Conservation (phyloP, 2,329 filamentous ascomycete genomes). For the Exophiala mesophila region DNA sequence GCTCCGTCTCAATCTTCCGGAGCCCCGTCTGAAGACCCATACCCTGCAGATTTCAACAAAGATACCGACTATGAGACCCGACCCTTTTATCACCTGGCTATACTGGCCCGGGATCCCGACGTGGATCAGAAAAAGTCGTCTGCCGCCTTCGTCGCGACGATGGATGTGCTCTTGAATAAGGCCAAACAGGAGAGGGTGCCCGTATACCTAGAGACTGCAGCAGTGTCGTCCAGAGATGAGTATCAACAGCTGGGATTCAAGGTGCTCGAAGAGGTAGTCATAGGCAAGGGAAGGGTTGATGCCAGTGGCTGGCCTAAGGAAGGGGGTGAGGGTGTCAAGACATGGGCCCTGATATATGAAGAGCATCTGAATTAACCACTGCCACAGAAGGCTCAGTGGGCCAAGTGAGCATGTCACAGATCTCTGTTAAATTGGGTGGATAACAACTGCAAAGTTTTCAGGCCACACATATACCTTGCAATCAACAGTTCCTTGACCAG, state of each 20-base stretch:
- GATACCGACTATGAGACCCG: constrained; percentile 25
- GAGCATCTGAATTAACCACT: constrained; percentile 19
- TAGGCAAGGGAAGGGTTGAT: constrained; percentile 23
- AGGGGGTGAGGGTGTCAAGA: constrained; percentile 23
- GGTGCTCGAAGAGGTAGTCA: constrained; percentile 23
- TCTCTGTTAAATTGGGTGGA: background rate
- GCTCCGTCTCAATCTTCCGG: constrained; percentile 25
- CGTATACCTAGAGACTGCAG: constrained; percentile 23
- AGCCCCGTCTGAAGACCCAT: constrained; percentile 25
- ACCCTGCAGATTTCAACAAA: constrained; percentile 27
- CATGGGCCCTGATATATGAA: constrained; percentile 26
- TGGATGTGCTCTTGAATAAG: constrained; percentile 21
- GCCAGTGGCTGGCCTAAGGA: constrained; percentile 21
- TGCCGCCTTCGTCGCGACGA: constrained; percentile 17
- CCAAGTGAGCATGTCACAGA: too few relatives aligned
- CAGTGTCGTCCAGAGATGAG: constrained; percentile 17
- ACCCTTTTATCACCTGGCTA: constrained; percentile 24
- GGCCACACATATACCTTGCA: background rate
- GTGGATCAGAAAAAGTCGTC: constrained; percentile 10
- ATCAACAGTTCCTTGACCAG: constrained; percentile 40
- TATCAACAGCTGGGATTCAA: constrained; percentile 24
- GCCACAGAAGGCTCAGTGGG: too few relatives aligned
- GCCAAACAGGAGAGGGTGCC: constrained; percentile 23
- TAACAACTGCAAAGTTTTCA: background rate
- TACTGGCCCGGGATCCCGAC: constrained; percentile 21